Evolutionary conservation across 805 yeast genomes (phyloP).

Genomic region (Yarrowia sp.): DNA sequence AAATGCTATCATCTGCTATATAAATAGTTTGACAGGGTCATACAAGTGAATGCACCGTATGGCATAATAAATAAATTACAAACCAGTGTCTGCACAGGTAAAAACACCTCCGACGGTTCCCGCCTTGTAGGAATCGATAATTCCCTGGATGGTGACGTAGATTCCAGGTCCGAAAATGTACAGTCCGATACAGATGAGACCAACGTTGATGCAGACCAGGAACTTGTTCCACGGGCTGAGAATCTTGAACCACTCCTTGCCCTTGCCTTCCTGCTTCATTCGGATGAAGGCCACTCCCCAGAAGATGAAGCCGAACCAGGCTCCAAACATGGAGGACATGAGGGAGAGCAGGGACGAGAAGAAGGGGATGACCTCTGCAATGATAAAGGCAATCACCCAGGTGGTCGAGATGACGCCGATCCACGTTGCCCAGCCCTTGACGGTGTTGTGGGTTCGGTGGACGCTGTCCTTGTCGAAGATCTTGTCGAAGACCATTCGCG

Average conservation of each 20-base stretch:
- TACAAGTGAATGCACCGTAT: background rate
- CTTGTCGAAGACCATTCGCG: constrained; percentile 51
- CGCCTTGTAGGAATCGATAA: constrained; percentile 50
- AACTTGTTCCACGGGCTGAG: constrained; percentile 41
- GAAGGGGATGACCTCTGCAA: constrained; percentile 66
- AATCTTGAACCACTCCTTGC: constrained; percentile 36
- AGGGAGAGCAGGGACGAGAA: constrained; percentile 55
- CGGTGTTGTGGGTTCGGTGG: constrained; percentile 50
- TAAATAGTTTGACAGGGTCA: background rate
- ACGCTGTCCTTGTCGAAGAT: constrained; percentile 45
- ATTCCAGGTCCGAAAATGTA: constrained; percentile 60
- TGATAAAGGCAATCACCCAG: constrained; percentile 56
- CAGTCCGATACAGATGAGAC: constrained; percentile 48
- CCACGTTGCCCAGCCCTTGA: constrained; percentile 56
- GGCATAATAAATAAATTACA: background rate
- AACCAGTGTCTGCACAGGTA: constrained; percentile 49
- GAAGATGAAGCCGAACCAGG: constrained; percentile 64
- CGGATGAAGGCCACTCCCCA: constrained; percentile 59
- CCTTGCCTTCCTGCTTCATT: constrained; percentile 42
- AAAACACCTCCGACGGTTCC: constrained; percentile 53
- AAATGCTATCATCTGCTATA: background rate
- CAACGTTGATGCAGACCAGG: constrained; percentile 42
- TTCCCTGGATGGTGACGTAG: constrained; percentile 55
- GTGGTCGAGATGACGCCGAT: constrained; percentile 43
- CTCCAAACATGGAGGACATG: constrained; percentile 61